These are phyloP conservation scores for Selaginella moellendorffii DNA, from an alignment of 75 land plant species.

Conservation along the genomic window DNA sequence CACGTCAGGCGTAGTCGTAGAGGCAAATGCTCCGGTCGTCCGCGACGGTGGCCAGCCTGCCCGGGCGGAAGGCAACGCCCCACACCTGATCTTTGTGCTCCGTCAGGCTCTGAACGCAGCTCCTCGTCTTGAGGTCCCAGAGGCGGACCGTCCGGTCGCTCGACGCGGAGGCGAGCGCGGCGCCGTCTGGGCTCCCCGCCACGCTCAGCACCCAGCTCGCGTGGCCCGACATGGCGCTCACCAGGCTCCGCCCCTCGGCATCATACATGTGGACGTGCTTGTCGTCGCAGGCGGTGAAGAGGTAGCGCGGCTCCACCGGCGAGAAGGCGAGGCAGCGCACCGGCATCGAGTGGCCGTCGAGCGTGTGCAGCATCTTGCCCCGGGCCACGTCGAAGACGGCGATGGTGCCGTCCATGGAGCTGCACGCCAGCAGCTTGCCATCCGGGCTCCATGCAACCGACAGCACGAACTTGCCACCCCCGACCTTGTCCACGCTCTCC, in stretches of 20 bases:
- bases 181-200: constrained; percentile 83
- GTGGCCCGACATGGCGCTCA: constrained; percentile 80
- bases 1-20: constrained; percentile 50
- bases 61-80: constrained; percentile 93
- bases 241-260: constrained; percentile 54
- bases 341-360: constrained; percentile 91
- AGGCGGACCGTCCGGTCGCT: constrained; percentile 74
- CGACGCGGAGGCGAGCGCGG: constrained; percentile 74
- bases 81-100: constrained; percentile 89
- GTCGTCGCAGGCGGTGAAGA: constrained; percentile 87
- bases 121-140: constrained; percentile 86
- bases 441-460: constrained; percentile 98
- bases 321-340: constrained; percentile 83
- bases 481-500: constrained; percentile 47
- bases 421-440: constrained; percentile 78
- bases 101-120: constrained; percentile 69
- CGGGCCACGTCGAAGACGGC: constrained; percentile 76
- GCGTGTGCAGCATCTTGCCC: constrained; percentile 60
- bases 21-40: constrained; percentile 84
- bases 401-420: constrained; percentile 87
- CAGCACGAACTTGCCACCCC: constrained; percentile 71
- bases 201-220: constrained; percentile 86
- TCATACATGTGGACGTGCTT: constrained; percentile 87
- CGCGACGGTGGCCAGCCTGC: constrained; percentile 84
- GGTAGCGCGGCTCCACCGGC: constrained; percentile 48